Evolutionary conservation across 176 grass and related monocot species (phyloP).

Genomic region (Cenchrus americanus): DNA sequence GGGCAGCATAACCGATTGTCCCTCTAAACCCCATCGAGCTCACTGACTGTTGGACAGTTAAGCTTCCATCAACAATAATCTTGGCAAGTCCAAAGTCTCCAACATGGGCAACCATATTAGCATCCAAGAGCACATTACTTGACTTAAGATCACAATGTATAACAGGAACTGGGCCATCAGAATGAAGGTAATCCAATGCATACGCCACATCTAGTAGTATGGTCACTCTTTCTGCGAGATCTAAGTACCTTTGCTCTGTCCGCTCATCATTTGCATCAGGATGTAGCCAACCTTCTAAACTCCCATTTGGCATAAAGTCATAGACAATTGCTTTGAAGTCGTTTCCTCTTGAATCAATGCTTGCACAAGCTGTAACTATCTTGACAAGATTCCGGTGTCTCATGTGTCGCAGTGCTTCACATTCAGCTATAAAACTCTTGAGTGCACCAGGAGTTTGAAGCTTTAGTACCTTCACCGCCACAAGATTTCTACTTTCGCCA

Average conservation of each 20-base stretch:
- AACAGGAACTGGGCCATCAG: background rate
- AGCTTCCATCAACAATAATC: background rate
- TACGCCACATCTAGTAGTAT: slow-evolving; percentile 35
- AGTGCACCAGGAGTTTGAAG: background rate
- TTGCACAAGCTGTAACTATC: slow-evolving; percentile 40
- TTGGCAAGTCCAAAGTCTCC: slow-evolving; percentile 12
- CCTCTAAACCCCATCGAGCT: slow-evolving; percentile 17
- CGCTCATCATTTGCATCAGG: background rate
- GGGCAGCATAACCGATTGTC: slow-evolving; percentile 39
- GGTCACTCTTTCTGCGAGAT: background rate
- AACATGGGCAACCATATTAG: slow-evolving; percentile 8
- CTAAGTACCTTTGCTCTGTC: background rate
- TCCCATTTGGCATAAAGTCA: slow-evolving; percentile 32
- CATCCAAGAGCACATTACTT: slow-evolving; percentile 32
- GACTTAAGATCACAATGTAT: slow-evolving; percentile 27
- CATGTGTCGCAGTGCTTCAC: slow-evolving; percentile 35
- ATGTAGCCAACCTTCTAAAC: slow-evolving; percentile 41
- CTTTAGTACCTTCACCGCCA: slow-evolving; percentile 47
- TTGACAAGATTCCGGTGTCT: slow-evolving; percentile 40
- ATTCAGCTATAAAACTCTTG: slow-evolving; percentile 40
- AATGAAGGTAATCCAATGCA: slow-evolving; percentile 35
- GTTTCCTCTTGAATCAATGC: slow-evolving; percentile 40
- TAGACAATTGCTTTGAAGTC: slow-evolving; percentile 48
- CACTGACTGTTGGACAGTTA: background rate
- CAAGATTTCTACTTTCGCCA: background rate